Evolutionary conservation across 2,329 filamentous ascomycete species (phyloP).

Genomic region (Raffaelea ambrosiae): DNA sequence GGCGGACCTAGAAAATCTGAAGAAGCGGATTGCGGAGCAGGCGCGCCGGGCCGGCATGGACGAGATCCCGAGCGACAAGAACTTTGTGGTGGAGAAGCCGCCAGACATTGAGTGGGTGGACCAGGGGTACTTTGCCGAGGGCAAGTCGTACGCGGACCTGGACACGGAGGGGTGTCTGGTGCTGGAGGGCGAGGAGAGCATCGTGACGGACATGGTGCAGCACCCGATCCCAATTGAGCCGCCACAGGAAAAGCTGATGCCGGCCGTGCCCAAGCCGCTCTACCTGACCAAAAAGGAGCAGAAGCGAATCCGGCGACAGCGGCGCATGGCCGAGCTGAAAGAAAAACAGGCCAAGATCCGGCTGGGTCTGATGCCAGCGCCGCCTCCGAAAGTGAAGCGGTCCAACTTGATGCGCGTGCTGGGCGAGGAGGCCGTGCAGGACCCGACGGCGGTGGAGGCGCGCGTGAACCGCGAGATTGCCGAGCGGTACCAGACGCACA

Average conservation of each 20-base stretch:
- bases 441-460: constrained; percentile 93
- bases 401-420: constrained; percentile 96
- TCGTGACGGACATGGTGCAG: constrained; percentile 85
- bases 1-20: constrained; percentile 85
- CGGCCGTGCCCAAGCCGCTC: constrained; percentile 76
- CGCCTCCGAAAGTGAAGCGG: constrained; percentile 93
- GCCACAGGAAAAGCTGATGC: constrained; percentile 76
- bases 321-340: constrained; percentile 86
- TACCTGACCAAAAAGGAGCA: constrained; percentile 87
- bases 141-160: constrained; percentile 64
- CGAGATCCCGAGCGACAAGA: constrained; percentile 84
- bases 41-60: constrained; percentile 88
- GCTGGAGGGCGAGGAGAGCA: constrained; percentile 60
- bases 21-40: constrained; percentile 81
- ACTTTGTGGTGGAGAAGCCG: constrained; percentile 74
- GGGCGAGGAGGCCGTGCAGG: constrained; percentile 84
- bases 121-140: constrained; percentile 66
- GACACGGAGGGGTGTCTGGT: constrained; percentile 55
- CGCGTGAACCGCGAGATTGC: constrained; percentile 89
- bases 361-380: constrained; percentile 79
- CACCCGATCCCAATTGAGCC: constrained; percentile 87
- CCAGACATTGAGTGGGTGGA: constrained; percentile 98
- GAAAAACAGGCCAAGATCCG: constrained; percentile 95
- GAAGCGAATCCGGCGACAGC: constrained; percentile 80
- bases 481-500: constrained; percentile 72